These are phyloP conservation scores for Penicillium brasilianum DNA, from an alignment of 2,329 filamentous ascomycete genomes.

Conservation along the genomic window DNA sequence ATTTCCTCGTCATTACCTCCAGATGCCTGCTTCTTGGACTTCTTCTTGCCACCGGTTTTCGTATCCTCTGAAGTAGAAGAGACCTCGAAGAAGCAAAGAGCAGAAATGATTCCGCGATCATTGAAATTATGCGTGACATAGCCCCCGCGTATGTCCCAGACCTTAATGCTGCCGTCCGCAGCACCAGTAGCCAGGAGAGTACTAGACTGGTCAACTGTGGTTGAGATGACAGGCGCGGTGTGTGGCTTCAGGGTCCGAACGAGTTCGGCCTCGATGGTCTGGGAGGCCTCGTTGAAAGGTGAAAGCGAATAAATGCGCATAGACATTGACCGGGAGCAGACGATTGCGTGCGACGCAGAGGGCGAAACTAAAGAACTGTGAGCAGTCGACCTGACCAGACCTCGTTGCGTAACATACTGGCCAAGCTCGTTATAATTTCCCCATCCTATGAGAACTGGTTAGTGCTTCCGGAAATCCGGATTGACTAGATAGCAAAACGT, in stretches of 20 bases:
- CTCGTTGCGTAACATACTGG: conserved; percentile 40
- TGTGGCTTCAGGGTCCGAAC: conserved; percentile 87
- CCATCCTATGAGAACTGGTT: conserved; percentile 64
- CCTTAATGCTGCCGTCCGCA: conserved; percentile 90
- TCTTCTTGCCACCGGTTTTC: conserved; percentile 53
- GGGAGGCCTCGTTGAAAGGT: conserved; percentile 60
- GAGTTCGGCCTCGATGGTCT: conserved; percentile 68
- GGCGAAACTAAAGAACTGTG: conserved; percentile 70
- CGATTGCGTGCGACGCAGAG: conserved; percentile 81
- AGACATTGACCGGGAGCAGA: conserved; percentile 93
- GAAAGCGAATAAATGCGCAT: conserved; percentile 88
- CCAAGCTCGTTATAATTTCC: conserved; percentile 53
- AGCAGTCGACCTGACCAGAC: conserved; percentile 10
- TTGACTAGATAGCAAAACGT: conserved; percentile 42
- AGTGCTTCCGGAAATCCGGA: conserved; percentile 15
- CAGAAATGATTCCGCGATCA: conserved; percentile 87
- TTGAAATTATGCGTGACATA: conserved; percentile 95
- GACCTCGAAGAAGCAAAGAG: conserved; percentile 87
- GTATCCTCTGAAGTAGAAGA: conserved; percentile 55
- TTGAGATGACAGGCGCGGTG: conserved; percentile 82
- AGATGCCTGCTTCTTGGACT: conserved; percentile 43
- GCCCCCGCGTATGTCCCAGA: conserved; percentile 91
- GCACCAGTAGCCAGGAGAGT: conserved; percentile 91
- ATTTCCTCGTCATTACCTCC: conserved; percentile 48
- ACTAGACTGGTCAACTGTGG: conserved; percentile 83